A percentile compares a stretch with the other conserved stretches of the same genome.
Evolutionary conservation across 345 rosid species (phyloP).

Genomic region (Eucalyptus regnans): DNA sequence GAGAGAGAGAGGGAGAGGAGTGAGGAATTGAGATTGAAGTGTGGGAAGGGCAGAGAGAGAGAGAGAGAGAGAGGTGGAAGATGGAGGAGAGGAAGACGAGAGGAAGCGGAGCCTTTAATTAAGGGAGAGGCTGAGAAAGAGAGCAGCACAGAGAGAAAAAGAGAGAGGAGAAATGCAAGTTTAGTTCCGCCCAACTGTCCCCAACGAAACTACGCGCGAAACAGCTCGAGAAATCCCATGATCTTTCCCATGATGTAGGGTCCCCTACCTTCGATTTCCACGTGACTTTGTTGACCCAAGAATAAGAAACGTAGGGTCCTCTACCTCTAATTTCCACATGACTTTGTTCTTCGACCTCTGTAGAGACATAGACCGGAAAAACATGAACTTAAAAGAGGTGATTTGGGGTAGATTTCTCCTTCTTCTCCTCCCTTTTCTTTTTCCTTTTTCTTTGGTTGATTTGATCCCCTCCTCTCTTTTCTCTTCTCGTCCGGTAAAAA

Average conservation of each 20-base stretch:
- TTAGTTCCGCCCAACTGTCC: neutral
- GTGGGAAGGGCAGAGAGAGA: neutral
- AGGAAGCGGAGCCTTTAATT: constrained; percentile 2
- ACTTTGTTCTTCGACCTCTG: no score
- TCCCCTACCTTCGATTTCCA: no score
- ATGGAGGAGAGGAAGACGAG: neutral
- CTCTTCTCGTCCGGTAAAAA: accelerated
- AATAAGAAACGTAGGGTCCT: neutral
- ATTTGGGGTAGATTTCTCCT: no score
- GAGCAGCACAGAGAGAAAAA: neutral
- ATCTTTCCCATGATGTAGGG: neutral
- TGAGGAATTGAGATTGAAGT: neutral
- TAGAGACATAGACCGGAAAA: no score
- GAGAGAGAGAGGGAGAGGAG: neutral
- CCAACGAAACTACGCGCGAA: neutral
- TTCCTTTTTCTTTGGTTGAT: no score
- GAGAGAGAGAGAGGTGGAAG: neutral
- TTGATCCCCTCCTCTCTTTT: no score
- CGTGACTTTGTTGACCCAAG: no score
- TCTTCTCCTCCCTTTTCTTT: no score
- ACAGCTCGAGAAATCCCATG: neutral
- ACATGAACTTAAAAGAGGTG: no score
- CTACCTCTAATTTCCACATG: no score
- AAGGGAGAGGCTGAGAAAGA: neutral
- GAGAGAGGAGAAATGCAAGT: neutral